Percentiles rank a stretch among this genome's conserved stretches.
These are phyloP conservation scores for Tagetes patula DNA, from an alignment of 129 eudicot species.

Conservation along the genomic window DNA sequence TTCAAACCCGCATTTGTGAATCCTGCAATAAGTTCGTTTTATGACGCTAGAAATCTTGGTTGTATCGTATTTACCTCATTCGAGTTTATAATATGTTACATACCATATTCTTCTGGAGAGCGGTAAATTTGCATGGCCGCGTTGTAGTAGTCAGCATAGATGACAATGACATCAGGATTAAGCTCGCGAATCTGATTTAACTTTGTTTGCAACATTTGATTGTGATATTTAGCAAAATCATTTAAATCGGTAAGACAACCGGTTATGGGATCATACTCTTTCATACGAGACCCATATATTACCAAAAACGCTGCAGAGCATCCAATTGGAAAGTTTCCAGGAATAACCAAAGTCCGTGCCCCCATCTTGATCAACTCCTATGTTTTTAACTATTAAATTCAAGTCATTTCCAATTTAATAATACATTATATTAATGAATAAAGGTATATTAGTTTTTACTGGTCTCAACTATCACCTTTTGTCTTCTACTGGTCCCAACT, in stretches of 20 bases:
- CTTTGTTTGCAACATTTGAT: slow-evolving; percentile 20
- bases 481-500: too few relatives aligned
- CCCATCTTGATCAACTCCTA: slow-evolving; percentile 39
- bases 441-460: too few relatives aligned
- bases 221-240: slow-evolving; percentile 19
- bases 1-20: not conserved
- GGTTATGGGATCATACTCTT: slow-evolving; percentile 19
- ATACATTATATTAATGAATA: too few relatives aligned
- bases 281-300: not conserved
- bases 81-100: not conserved
- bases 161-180: slow-evolving; percentile 12
- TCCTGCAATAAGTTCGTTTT: not conserved
- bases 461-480: too few relatives aligned
- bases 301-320: slow-evolving; percentile 12
- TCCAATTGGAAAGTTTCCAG: slow-evolving; percentile 32
- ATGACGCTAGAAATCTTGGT: not conserved
- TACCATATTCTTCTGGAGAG: slow-evolving; percentile 11
- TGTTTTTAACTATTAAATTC: not conserved
- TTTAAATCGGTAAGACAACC: slow-evolving; percentile 16
- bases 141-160: slow-evolving; percentile 41
- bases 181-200: slow-evolving; percentile 7
- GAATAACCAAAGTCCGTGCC: slow-evolving; percentile 22
- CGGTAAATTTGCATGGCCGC: slow-evolving; percentile 17
- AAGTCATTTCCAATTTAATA: not conserved
- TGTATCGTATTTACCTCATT: not conserved